Percentiles rank a stretch among this genome's conserved stretches.
phyloP scores from a whole-genome alignment of 192 early-diverging fungal species.

The Umbelopsis sp. region DNA sequence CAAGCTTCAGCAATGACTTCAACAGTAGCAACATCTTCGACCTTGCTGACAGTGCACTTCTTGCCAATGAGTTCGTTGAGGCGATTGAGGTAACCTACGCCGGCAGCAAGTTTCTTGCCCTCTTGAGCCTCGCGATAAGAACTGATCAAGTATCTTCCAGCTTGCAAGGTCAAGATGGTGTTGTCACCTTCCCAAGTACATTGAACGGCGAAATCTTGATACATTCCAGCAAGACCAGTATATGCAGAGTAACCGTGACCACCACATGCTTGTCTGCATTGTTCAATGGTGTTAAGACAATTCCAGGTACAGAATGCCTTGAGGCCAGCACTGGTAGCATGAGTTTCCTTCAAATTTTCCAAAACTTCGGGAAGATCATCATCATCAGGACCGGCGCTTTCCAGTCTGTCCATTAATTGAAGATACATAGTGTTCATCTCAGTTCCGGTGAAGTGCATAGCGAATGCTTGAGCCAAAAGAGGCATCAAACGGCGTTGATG shows the following conservation, averaged over 20 bases:
- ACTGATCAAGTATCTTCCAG: conserved; percentile 82
- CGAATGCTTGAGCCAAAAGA: conserved; percentile 86
- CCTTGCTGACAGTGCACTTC: conserved; percentile 51
- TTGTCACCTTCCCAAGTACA: conserved; percentile 93
- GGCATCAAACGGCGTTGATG: conserved; percentile 95
- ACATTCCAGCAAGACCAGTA: conserved; percentile 84
- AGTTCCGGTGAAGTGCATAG: conserved; percentile 88
- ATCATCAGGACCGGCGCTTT: conserved; percentile 65
- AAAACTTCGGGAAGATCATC: conserved; percentile 63
- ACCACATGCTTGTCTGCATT: conserved; percentile 88
- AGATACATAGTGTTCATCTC: conserved; percentile 82
- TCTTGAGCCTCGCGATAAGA: conserved; percentile 69
- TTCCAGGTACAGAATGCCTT: conserved; percentile 96
- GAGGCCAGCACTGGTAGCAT: conserved; percentile 88
- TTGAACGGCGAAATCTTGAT: conserved; percentile 89
- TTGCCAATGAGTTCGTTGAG: conserved; percentile 51
- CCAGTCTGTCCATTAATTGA: conserved; percentile 75
- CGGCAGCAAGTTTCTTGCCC: conserved; percentile 77
- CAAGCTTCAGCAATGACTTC: conserved; percentile 76
- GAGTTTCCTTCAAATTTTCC: conserved; percentile 86
- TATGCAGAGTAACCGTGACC: conserved; percentile 94
- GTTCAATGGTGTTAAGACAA: conserved; percentile 87
- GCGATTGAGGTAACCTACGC: conserved; percentile 75
- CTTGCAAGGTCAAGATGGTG: conserved; percentile 89
- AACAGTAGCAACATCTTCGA: conserved; percentile 56